Evolutionary conservation across 164 flowering plant genomes (phyloP), one percentile per base, ranked within the genome.

Genomic region (Magnolia sinica): DNA sequence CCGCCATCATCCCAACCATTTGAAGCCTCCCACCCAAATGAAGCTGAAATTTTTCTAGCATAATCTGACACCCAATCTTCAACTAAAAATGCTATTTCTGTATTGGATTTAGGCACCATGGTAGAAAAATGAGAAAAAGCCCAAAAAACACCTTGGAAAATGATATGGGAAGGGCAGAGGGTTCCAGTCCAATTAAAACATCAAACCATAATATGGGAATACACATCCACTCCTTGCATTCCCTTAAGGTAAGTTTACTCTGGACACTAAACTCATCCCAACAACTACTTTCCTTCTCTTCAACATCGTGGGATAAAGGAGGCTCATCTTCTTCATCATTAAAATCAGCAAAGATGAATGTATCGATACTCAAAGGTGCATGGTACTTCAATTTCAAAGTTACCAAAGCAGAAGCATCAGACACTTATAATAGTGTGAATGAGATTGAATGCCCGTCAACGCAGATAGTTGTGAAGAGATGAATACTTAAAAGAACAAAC

Each of bases 361-460:
- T 71, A 76, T 78, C 82, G 77, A 51, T 66, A 69, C 52, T 71
- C 31, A 45, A 68, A 73, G 73, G 52, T 58, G 72, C 64, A 49
- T 75, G 72, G 61, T 74, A 70, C 72, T 85, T 82, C 79, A 87
- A 73, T 78, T 87, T 14, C 64, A 86, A 78, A 27, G 82, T 76
- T 72, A 86, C 67, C 79, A 95, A 80, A 50, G 94, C 95, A 76
- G 92, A 86, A 81, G 98, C 91, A 88, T 95, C 98, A 80, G 98
- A 92, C 16, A 95, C 92, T 64, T 64, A 95, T 76, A 76, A 93
- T 88, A 68, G 91, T 85, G 76, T 89, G 87, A 71, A 95, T 86
- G 73, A 95, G 96, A 86, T 95, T 98, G 84, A 93, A 84, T 19
- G 99, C 97, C 76, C 97, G 99, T 76, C 89, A 95, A 70, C 94